phyloP scores from a whole-genome alignment of 1,284 basidiomycete genomes.

The Apiotrichum montevideense region DNA sequence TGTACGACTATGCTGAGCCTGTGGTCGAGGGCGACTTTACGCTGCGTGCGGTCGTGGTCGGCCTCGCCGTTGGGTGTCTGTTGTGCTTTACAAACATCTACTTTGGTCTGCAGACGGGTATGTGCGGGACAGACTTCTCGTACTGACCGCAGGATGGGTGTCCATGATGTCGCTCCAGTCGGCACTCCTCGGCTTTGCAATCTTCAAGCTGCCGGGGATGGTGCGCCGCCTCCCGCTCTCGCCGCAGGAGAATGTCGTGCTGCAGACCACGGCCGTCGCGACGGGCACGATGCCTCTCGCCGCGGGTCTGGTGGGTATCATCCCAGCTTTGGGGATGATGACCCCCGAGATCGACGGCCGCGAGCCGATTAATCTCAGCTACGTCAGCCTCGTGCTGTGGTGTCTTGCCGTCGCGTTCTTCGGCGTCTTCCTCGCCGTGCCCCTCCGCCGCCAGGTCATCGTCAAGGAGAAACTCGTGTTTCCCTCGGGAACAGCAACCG shows the following conservation, averaged over 20 bases:
- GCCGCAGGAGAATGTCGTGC: constrained; percentile 83
- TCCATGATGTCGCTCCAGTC: constrained; percentile 87
- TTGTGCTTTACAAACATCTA: constrained; percentile 48
- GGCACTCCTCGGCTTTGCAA: constrained; percentile 79
- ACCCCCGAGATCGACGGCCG: constrained; percentile 66
- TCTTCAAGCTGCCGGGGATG: constrained; percentile 59
- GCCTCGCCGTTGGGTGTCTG: constrained; percentile 42
- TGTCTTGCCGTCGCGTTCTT: constrained; percentile 70
- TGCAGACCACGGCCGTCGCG: constrained; percentile 92
- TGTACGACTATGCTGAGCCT: constrained; percentile 16
- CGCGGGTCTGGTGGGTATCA: constrained; percentile 89
- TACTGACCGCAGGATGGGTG: constrained; percentile 41
- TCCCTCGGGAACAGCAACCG: constrained; percentile 93
- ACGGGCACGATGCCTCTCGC: constrained; percentile 80
- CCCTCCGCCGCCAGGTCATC: constrained; percentile 91
- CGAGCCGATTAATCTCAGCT: constrained; percentile 66
- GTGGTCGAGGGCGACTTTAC: constrained; percentile 40
- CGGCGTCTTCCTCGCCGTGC: constrained; percentile 89
- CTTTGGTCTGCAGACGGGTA: constrained; percentile 46
- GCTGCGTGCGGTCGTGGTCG: constrained; percentile 41
- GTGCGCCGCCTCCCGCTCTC: constrained; percentile 59
- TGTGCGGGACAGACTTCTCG: background rate
- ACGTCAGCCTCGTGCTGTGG: constrained; percentile 70
- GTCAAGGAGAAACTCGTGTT: constrained; percentile 89
- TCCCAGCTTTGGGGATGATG: constrained; percentile 80